phyloP scores from a whole-genome alignment of 805 yeast genomes.

The Candida michaelii region DNA sequence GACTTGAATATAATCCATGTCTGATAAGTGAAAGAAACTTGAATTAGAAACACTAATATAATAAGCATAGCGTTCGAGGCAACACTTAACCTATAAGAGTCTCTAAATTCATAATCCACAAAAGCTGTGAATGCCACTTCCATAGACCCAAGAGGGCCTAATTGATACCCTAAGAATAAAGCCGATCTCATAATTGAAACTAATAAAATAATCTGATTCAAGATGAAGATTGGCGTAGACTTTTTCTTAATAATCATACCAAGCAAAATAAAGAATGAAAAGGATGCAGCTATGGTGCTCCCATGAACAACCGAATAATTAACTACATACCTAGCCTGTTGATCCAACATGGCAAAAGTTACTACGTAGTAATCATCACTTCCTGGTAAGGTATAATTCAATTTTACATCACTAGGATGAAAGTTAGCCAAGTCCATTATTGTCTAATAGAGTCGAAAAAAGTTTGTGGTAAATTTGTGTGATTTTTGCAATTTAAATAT shows the following conservation, averaged over 20 bases:
- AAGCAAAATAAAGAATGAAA: conserved; percentile 16
- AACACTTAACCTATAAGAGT: conserved; percentile 49
- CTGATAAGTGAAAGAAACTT: conserved; percentile 69
- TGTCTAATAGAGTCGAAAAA: background rate
- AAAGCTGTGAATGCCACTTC: conserved; percentile 41
- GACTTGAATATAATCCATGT: conserved; percentile 65
- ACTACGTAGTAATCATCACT: conserved; percentile 12
- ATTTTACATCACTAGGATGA: conserved; percentile 10
- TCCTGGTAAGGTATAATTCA: conserved; percentile 17
- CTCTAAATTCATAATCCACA: conserved; percentile 24
- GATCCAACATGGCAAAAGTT: conserved; percentile 16
- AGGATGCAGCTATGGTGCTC: conserved; percentile 18
- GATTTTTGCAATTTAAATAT: conserved; percentile 5
- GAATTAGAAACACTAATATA: conserved; percentile 59
- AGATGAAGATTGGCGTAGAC: conserved; percentile 67
- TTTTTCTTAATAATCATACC: conserved; percentile 38
- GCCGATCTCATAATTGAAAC: conserved; percentile 60
- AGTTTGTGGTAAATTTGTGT: background rate
- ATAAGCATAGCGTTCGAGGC: conserved; percentile 63
- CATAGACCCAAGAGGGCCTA: conserved; percentile 51
- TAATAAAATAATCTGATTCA: conserved; percentile 63
- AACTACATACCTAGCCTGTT: conserved; percentile 7
- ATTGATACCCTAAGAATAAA: conserved; percentile 45
- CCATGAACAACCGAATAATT: conserved; percentile 19
- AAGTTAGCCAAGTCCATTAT: conserved; percentile 2